These are phyloP conservation scores for Aspergillus sergii DNA, from an alignment of 2,329 filamentous ascomycete genomes.

Conservation along the genomic window DNA sequence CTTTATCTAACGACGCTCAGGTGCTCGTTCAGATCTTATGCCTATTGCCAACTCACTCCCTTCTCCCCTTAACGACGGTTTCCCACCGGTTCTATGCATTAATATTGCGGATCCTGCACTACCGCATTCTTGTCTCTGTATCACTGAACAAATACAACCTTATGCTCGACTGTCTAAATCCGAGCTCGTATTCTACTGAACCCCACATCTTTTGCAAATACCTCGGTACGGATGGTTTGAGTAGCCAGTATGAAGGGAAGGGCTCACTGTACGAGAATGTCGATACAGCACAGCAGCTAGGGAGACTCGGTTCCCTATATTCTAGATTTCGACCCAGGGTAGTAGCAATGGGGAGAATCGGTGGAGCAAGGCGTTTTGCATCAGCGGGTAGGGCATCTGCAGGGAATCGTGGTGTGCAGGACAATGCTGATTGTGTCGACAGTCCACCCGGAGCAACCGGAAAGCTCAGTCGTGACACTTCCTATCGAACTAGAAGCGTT, in stretches of 20 bases:
- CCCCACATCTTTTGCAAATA: conserved; percentile 71
- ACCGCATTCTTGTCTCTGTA: conserved; percentile 63
- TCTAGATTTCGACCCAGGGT: conserved; percentile 70
- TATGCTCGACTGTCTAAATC: conserved; percentile 78
- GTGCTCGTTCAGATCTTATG: conserved; percentile 56
- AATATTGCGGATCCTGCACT: conserved; percentile 65
- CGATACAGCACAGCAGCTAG: conserved; percentile 37
- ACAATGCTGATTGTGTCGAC: conserved; percentile 11
- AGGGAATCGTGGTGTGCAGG: no score
- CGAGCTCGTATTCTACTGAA: conserved; percentile 67
- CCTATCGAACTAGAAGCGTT: conserved; percentile 67
- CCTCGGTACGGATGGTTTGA: conserved; percentile 64
- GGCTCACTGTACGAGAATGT: conserved; percentile 41
- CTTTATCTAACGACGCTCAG: conserved; percentile 33
- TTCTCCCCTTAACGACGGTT: conserved; percentile 61
- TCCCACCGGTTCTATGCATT: conserved; percentile 66
- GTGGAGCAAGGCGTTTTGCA: conserved; percentile 8
- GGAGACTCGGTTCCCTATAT: conserved; percentile 61
- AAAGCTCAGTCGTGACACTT: conserved; percentile 52
- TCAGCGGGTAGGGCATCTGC: conserved; percentile 18
- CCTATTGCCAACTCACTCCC: conserved; percentile 51
- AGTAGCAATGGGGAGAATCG: conserved; percentile 48
- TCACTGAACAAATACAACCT: conserved; percentile 65
- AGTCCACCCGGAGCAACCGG: conserved; percentile 6
- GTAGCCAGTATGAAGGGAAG: conserved; percentile 43